phyloP scores from a whole-genome alignment of 257 asterid genomes.

The Capsicum rhomboideum region DNA sequence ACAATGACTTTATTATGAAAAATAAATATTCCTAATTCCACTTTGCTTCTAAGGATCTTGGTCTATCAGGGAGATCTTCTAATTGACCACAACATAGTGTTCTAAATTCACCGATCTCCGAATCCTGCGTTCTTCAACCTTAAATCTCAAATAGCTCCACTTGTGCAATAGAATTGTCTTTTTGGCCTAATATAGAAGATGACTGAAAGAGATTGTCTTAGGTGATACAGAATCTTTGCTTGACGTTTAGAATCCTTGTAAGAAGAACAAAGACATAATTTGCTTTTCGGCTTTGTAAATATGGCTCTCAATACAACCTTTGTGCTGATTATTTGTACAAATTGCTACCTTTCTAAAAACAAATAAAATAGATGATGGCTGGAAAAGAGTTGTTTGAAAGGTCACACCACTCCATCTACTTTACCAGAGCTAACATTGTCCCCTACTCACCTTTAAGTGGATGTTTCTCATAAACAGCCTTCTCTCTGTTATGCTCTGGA shows the following conservation, averaged over 20 bases:
- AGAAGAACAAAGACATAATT: neutral
- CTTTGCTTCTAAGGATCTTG: neutral
- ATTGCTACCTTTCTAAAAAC: neutral
- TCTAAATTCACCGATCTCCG: neutral
- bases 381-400: neutral
- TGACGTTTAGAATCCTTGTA: neutral
- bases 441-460: neutral
- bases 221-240: neutral
- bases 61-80: neutral
- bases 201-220: neutral
- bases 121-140: neutral
- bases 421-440: neutral
- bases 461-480: neutral
- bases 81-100: neutral
- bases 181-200: neutral
- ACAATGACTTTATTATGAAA: neutral
- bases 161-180: neutral
- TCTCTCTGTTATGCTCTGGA: neutral
- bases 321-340: neutral
- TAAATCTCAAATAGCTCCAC: neutral
- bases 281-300: neutral
- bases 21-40: neutral
- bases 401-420: neutral
- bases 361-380: neutral
- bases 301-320: neutral